A percentile compares a stretch with the other conserved stretches of the same genome.
phyloP scores from a whole-genome alignment of 139 green algal species.

The Axilococcus clingmanii region DNA sequence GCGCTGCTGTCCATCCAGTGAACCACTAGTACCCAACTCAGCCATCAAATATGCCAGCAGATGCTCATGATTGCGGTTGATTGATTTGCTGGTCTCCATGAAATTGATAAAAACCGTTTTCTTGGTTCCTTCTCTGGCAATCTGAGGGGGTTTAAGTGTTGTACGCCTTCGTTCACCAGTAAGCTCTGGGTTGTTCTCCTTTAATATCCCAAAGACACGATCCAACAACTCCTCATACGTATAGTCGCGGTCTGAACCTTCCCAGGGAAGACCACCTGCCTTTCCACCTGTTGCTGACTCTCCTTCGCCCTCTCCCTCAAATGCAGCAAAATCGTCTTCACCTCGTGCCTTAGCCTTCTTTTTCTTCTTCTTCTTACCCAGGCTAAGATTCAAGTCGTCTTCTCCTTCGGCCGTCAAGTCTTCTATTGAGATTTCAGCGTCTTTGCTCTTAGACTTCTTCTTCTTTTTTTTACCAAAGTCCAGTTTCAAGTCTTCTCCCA shows the following conservation, averaged over 20 bases:
- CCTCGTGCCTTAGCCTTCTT: conserved; percentile 49
- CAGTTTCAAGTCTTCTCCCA: conserved; percentile 19
- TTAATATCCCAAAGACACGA: conserved; percentile 93
- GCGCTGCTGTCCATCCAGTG: conserved; percentile 83
- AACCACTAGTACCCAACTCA: conserved; percentile 87
- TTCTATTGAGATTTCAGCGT: conserved; percentile 9
- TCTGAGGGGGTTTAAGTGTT: conserved; percentile 94
- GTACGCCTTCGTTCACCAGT: conserved; percentile 88
- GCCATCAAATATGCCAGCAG: conserved; percentile 85
- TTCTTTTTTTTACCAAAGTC: conserved; percentile 47
- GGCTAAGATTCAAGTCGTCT: conserved; percentile 25
- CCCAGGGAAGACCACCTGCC: conserved; percentile 60
- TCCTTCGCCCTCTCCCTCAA: conserved; percentile 5
- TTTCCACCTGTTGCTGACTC: conserved; percentile 18
- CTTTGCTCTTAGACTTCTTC: conserved; percentile 26
- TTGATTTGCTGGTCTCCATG: conserved; percentile 92
- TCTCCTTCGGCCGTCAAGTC: conserved; percentile 3
- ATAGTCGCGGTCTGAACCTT: conserved; percentile 90
- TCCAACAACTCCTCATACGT: conserved; percentile 94
- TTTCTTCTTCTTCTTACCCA: conserved; percentile 75
- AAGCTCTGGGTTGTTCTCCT: conserved; percentile 94
- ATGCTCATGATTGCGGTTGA: conserved; percentile 73
- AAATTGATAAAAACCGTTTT: conserved; percentile 99
- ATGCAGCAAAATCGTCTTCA: conserved; percentile 26
- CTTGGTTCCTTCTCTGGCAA: conserved; percentile 97